Evolutionary conservation across 495 filamentous ascomycete genomes (phyloP).

Genomic region (Daldinia decipiens): DNA sequence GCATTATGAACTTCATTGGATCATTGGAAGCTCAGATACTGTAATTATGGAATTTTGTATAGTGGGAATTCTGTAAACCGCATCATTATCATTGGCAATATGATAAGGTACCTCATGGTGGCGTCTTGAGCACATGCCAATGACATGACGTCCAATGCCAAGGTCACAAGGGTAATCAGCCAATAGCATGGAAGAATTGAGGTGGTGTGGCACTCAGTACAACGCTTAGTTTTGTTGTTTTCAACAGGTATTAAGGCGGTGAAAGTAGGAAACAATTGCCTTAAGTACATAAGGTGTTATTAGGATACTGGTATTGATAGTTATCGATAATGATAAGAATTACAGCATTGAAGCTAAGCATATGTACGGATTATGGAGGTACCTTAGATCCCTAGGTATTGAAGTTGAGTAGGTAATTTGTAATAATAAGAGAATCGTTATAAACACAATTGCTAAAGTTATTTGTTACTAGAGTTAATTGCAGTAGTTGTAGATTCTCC

Average conservation of each 20-base stretch:
- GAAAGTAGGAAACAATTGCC: slow-evolving; percentile 18
- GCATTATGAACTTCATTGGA: slow-evolving; percentile 30
- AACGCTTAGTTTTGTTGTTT: slow-evolving; percentile 12
- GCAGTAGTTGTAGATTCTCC: not conserved
- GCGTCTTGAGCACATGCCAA: slow-evolving; percentile 28
- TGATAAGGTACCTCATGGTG: slow-evolving; percentile 22
- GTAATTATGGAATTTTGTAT: slow-evolving; percentile 4
- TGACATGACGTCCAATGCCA: slow-evolving; percentile 26
- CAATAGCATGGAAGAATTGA: slow-evolving; percentile 35
- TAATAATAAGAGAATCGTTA: too few relatives aligned
- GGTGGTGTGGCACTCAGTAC: slow-evolving; percentile 20
- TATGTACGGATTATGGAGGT: too few relatives aligned
- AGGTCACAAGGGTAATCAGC: slow-evolving; percentile 28
- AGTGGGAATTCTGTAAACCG: slow-evolving; percentile 8
- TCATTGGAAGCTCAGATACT: slow-evolving; percentile 16
- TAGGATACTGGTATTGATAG: too few relatives aligned
- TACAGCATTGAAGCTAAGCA: not conserved
- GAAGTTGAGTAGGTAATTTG: too few relatives aligned
- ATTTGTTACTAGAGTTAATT: not conserved
- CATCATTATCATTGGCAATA: slow-evolving; percentile 16
- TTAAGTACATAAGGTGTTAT: not conserved
- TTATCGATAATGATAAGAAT: slow-evolving; percentile 10
- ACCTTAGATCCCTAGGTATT: not conserved
- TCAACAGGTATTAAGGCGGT: slow-evolving; percentile 23
- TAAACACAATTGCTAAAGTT: too few relatives aligned